phyloP scores from a whole-genome alignment of 2,329 filamentous ascomycete genomes.

The Fusarium pilosicola region DNA sequence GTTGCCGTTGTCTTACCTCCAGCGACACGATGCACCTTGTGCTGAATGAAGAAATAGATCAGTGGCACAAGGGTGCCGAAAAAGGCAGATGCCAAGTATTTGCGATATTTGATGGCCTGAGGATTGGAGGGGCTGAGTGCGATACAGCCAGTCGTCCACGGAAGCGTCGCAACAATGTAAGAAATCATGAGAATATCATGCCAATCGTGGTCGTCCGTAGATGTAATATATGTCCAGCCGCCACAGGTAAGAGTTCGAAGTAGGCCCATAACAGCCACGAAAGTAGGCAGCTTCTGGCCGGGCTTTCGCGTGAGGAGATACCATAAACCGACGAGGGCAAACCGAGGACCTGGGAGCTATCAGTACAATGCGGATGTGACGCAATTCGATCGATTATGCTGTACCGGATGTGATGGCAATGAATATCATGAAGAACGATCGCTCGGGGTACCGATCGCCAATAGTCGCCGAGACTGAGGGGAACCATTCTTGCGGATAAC shows the following conservation, averaged over 20 bases:
- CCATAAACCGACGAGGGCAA: conserved; percentile 90
- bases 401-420: conserved; percentile 93
- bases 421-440: conserved; percentile 96
- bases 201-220: conserved; percentile 98
- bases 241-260: conserved; percentile 94
- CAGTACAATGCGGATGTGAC: conserved; percentile 13
- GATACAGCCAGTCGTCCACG: conserved; percentile 94
- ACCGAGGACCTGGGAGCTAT: conserved; percentile 76
- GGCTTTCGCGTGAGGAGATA: conserved; percentile 86
- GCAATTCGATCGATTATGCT: conserved; percentile 27
- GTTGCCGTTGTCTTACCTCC: conserved; percentile 73
- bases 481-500: conserved; percentile 96
- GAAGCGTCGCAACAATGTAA: conserved; percentile 91
- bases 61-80: conserved; percentile 91
- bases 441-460: conserved; percentile 95
- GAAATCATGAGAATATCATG: conserved; percentile 99
- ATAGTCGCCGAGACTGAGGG: conserved; percentile 96
- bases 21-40: conserved; percentile 93
- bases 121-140: conserved; percentile 87
- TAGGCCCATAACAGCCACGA: conserved; percentile 81
- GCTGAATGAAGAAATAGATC: conserved; percentile 97
- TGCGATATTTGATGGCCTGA: conserved; percentile 86
- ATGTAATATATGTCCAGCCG: conserved; percentile 98
- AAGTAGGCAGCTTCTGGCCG: conserved; percentile 79
- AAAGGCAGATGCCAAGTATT: conserved; percentile 83